Base-by-base conservation (phyloP, 1,284 basidiomycete genomes). In the Tremellales sp. region DNA sequence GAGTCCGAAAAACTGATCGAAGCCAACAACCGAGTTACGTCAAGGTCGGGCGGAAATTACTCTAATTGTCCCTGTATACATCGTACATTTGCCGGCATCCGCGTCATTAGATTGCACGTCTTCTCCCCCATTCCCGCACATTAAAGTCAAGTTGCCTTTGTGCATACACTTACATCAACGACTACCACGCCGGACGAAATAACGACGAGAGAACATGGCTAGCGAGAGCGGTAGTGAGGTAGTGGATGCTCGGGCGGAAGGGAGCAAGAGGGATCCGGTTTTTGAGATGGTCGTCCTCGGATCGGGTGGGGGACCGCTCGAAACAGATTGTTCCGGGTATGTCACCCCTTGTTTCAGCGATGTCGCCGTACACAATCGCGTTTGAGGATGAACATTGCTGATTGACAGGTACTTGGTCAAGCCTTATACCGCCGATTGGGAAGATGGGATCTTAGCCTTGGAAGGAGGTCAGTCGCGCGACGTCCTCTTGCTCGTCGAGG, bases 261-360 rank as follows among this genome's bases (percentile, higher is more conserved):
- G 29, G 29, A 31, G 29, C 15, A 8, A 31, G 29, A 31, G 8
- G 46, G n/a, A 53, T 24, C 65, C 67, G 0, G 58, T 58, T 4
- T 75, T 73, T 46, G 73, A 75, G 52, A 65, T 75, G 48, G 56
- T 75, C n/a, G 69, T 72, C 17, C 53, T 75, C 10, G 73, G 71
- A 3, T 61, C 62, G 36, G 69, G 70, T 21, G 73, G 73, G n/a
- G 73, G 73, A n/a, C 73, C 73, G 10, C 50, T 72, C 0, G 73
- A 75, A 52, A 72, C 69, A 8, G 71, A 73, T 51, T 64, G 67
- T 29, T 70, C 72, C 6, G 73, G 71, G 68, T 70, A 47, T 52
- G 67, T 58, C 17, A 4, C 17, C 2, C 17, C 23, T 33, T n/a
- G 15, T 12, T 40, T 13, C 25, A 23, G 15, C 13, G 31, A 26